A percentile compares a stretch with the other conserved stretches of the same genome.
phyloP scores from a whole-genome alignment of 805 yeast species.

The Zygosaccharomyces siamensis region DNA sequence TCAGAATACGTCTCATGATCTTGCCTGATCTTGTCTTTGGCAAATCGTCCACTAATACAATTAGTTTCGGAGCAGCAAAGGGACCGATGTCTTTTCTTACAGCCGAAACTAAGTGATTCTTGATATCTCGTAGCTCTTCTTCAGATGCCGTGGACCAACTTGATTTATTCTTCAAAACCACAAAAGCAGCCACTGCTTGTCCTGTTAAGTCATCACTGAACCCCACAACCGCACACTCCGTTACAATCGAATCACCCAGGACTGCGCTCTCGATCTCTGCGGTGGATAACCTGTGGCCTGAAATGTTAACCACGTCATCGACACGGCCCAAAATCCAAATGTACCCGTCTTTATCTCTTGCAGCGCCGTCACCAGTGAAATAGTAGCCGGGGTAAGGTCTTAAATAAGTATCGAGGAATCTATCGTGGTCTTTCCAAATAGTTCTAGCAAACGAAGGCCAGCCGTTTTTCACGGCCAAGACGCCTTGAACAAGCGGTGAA shows the following conservation, averaged over 20 bases:
- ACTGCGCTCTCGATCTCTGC: conserved; percentile 85
- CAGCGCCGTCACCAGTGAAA: conserved; percentile 89
- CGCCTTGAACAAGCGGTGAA: conserved; percentile 76
- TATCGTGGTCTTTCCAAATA: conserved; percentile 69
- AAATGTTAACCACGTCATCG: conserved; percentile 83
- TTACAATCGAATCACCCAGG: conserved; percentile 63
- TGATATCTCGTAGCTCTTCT: conserved; percentile 49
- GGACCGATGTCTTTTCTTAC: conserved; percentile 81
- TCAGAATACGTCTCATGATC: conserved; percentile 80
- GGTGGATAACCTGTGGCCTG: conserved; percentile 84
- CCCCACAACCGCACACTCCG: conserved; percentile 82
- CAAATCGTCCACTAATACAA: conserved; percentile 67
- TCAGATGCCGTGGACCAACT: conserved; percentile 29
- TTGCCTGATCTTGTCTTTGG: conserved; percentile 86
- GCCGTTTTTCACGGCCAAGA: conserved; percentile 60
- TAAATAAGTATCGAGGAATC: conserved; percentile 76
- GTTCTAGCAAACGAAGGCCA: conserved; percentile 89
- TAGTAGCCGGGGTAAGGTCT: conserved; percentile 77
- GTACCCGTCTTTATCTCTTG: conserved; percentile 77
- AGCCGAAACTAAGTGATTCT: conserved; percentile 60
- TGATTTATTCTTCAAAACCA: conserved; percentile 57
- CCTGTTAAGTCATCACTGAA: conserved; percentile 80
- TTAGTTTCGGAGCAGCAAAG: conserved; percentile 77
- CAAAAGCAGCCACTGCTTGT: conserved; percentile 80
- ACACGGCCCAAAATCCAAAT: conserved; percentile 85